Evolutionary conservation across 2,329 filamentous ascomycete species (phyloP).

Genomic region (Talaromyces sp.): DNA sequence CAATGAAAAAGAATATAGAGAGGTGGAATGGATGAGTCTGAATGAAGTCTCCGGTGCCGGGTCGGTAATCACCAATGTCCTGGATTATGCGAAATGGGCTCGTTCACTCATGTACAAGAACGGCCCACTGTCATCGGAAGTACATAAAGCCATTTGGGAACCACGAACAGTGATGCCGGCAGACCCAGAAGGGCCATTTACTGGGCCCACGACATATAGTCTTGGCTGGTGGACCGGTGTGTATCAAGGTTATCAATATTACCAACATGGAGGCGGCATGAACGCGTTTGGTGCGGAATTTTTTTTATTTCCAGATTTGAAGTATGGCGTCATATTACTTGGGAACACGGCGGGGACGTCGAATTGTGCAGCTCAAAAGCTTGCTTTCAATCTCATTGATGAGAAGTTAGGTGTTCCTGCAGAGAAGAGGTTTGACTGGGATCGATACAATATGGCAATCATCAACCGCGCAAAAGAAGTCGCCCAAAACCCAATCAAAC

Average conservation of each 20-base stretch:
- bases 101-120: constrained; percentile 40
- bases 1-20: neutral
- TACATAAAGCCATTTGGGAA: constrained; percentile 9
- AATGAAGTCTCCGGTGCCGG: constrained; percentile 19
- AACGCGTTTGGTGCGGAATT: constrained; percentile 43
- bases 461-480: neutral
- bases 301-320: constrained; percentile 41
- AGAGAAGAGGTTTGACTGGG: constrained; percentile 13
- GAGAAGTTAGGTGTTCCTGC: constrained; percentile 8
- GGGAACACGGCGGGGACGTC: constrained; percentile 43
- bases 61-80: constrained; percentile 29
- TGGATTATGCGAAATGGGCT: constrained; percentile 48
- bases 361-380: constrained; percentile 21
- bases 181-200: constrained; percentile 1
- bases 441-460: neutral
- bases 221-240: constrained; percentile 20
- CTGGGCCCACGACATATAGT: constrained; percentile 11
- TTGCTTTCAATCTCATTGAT: constrained; percentile 12
- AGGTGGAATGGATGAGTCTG: constrained; percentile 8
- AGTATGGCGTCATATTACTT: constrained; percentile 42
- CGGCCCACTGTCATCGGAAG: constrained; percentile 25
- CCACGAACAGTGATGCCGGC: constrained; percentile 7
- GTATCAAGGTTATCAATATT: constrained; percentile 34
- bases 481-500: neutral
- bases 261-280: constrained; percentile 37